Evolutionary conservation across 148 eudicot species (phyloP).

Genomic region (Cornus suecica): DNA sequence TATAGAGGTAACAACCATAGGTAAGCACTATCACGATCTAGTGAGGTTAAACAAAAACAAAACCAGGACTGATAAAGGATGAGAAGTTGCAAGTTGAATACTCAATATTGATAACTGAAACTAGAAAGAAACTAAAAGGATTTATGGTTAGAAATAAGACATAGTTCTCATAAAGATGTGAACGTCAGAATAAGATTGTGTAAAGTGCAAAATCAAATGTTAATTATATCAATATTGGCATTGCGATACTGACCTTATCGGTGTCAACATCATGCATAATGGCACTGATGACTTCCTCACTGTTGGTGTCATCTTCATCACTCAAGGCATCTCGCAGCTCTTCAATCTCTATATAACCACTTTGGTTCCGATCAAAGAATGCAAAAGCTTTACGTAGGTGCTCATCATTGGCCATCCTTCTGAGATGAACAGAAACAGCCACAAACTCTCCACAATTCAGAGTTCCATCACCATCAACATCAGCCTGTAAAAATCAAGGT

Average conservation of each 20-base stretch:
- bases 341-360: constrained; percentile 71
- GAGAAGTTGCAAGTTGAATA: neutral
- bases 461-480: constrained; percentile 65
- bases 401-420: constrained; percentile 72
- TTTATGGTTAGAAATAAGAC: neutral
- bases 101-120: neutral
- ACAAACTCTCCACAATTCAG: constrained; percentile 70
- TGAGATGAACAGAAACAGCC: constrained; percentile 61
- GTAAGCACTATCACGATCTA: neutral
- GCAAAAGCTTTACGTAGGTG: constrained; percentile 72
- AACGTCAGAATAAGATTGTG: neutral
- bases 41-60: neutral
- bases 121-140: neutral
- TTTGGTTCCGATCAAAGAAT: constrained; percentile 62
- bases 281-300: constrained; percentile 61
- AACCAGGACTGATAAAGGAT: neutral
- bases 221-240: neutral
- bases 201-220: neutral
- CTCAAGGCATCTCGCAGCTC: constrained; percentile 64
- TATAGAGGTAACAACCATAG: neutral
- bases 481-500: constrained; percentile 49
- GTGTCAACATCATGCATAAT: constrained; percentile 83
- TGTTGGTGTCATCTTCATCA: constrained; percentile 50
- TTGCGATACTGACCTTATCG: constrained; percentile 50
- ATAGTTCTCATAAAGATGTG: neutral